These are phyloP conservation scores for Candida vaughaniae DNA, from an alignment of 805 yeast species.

Conservation along the genomic window DNA sequence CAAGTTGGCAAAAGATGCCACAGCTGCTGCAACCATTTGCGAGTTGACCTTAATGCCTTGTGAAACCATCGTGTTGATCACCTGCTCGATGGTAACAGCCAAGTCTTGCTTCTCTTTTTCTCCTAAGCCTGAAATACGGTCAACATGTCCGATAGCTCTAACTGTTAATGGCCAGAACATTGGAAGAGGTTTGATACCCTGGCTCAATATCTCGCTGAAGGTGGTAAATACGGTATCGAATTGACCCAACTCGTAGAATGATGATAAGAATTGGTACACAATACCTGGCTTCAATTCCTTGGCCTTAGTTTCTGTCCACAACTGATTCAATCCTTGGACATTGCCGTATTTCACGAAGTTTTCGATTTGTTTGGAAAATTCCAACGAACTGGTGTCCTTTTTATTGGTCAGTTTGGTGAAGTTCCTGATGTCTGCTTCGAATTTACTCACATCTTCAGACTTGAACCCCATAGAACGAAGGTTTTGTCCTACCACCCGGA, in stretches of 20 bases:
- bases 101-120: conserved; percentile 26
- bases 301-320: conserved; percentile 23
- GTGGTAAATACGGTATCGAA: conserved; percentile 40
- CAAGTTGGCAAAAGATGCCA: conserved; percentile 47
- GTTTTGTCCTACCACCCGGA: not conserved
- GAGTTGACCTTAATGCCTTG: conserved; percentile 41
- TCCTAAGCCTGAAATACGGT: conserved; percentile 22
- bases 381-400: conserved; percentile 27
- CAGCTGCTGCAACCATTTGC: conserved; percentile 47
- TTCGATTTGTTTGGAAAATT: conserved; percentile 23
- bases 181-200: conserved; percentile 11
- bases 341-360: conserved; percentile 19
- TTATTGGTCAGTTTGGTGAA: not conserved
- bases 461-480: not conserved
- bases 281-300: conserved; percentile 41
- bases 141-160: conserved; percentile 43
- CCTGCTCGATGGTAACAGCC: conserved; percentile 23
- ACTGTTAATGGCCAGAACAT: conserved; percentile 60
- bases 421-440: conserved; percentile 4
- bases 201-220: conserved; percentile 34
- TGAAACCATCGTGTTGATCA: conserved; percentile 28
- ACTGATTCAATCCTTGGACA: conserved; percentile 13
- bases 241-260: conserved; percentile 36
- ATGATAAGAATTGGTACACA: conserved; percentile 45
- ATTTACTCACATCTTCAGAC: conserved; percentile 5